These are phyloP conservation scores for Lasiosphaeria hispida DNA, from an alignment of 495 filamentous ascomycete species.

Conservation along the genomic window DNA sequence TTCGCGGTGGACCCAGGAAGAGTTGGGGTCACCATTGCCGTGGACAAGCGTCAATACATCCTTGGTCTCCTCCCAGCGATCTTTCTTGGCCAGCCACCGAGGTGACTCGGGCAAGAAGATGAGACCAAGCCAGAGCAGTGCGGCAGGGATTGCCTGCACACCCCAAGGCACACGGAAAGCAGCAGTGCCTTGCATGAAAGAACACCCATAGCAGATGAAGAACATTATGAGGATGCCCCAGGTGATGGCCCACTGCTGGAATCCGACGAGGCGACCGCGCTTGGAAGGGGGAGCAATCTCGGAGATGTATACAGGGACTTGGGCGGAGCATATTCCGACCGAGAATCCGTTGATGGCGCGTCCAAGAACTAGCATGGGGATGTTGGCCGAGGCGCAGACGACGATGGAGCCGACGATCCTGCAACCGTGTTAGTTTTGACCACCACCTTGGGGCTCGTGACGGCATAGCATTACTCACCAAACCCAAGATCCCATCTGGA, in stretches of 20 bases:
- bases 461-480: constrained; percentile 48
- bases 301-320: constrained; percentile 77
- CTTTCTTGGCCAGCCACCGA: constrained; percentile 71
- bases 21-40: constrained; percentile 60
- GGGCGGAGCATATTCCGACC: constrained; percentile 75
- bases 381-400: constrained; percentile 68
- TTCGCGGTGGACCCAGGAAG: constrained; percentile 62
- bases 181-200: constrained; percentile 57
- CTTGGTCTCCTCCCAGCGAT: constrained; percentile 69
- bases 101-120: constrained; percentile 71
- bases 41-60: constrained; percentile 65
- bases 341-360: constrained; percentile 74
- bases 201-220: constrained; percentile 70
- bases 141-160: constrained; percentile 69
- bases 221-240: constrained; percentile 81
- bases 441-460: too few species aligned
- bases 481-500: constrained; percentile 61
- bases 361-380: constrained; percentile 69
- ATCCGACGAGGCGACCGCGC: constrained; percentile 67
- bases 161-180: constrained; percentile 76
- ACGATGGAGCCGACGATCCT: constrained; percentile 62
- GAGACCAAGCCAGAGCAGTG: constrained; percentile 61
- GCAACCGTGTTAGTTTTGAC: not conserved
- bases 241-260: constrained; percentile 77
- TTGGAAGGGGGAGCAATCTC: constrained; percentile 68